Percentiles rank a stretch among this genome's conserved stretches.
Evolutionary conservation across 164 flowering plant genomes (phyloP).

Genomic region (Macadamia integrifolia): DNA sequence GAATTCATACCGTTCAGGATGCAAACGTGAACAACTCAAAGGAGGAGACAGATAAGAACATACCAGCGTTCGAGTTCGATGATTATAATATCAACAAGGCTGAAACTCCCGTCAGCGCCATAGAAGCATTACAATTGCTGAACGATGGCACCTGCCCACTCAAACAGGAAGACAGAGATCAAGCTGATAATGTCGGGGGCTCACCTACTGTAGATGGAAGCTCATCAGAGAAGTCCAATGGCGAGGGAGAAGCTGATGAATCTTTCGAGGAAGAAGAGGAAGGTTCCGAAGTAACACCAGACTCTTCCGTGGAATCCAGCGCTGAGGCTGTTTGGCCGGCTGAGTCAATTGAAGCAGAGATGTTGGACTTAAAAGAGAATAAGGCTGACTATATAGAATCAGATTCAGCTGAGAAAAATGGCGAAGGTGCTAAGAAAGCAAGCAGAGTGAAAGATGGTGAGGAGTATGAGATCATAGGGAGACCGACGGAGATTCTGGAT

Average conservation of each 20-base stretch:
- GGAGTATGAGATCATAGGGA: background rate
- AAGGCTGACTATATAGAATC: background rate
- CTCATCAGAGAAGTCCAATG: background rate
- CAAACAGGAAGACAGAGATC: background rate
- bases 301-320: conserved; percentile 22
- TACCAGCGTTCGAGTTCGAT: too few species aligned
- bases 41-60: too few species aligned
- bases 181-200: background rate
- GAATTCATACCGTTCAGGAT: too few species aligned
- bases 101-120: background rate
- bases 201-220: background rate
- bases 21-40: too few species aligned
- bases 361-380: conserved; percentile 6
- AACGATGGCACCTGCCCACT: background rate
- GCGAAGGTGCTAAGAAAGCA: background rate
- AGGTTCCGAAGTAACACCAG: conserved; percentile 19
- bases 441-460: background rate
- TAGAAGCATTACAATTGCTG: background rate
- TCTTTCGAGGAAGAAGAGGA: conserved; percentile 14
- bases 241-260: conserved; percentile 1
- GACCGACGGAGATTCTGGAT: background rate
- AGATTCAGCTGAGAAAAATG: background rate
- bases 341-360: conserved; percentile 15
- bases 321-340: conserved; percentile 30
- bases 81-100: background rate